These are phyloP conservation scores for Hygrophorus pudorinus DNA, from an alignment of 768 basidiomycete genomes.

Conservation along the genomic window DNA sequence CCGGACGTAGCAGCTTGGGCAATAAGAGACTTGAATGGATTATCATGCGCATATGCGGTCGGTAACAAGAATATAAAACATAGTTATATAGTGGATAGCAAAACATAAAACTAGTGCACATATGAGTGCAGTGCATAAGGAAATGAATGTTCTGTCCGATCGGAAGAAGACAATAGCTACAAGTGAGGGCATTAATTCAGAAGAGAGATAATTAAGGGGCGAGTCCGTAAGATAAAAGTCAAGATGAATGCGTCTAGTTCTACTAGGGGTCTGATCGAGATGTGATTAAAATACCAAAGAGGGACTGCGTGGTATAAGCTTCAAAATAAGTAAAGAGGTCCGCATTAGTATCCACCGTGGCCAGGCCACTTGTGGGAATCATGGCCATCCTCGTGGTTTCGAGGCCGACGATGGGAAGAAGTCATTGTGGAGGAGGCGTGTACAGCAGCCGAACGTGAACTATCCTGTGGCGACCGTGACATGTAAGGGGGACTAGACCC, in stretches of 20 bases:
- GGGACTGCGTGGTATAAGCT: background rate
- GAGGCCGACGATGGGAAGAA: conserved; percentile 33
- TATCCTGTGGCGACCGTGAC: conserved; percentile 30
- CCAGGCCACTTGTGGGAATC: conserved; percentile 41
- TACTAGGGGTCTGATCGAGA: conserved; percentile 3
- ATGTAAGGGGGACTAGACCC: conserved; percentile 27
- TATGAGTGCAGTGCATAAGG: too few relatives aligned
- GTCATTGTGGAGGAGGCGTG: conserved; percentile 22
- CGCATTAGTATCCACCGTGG: conserved; percentile 35
- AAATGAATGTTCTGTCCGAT: conserved; percentile 15
- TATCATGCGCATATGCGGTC: too few relatives aligned
- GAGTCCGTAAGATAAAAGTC: conserved; percentile 18
- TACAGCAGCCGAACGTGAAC: conserved; percentile 22
- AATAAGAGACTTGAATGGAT: too few relatives aligned
- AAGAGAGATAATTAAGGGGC: conserved; percentile 28
- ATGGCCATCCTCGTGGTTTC: conserved; percentile 28
- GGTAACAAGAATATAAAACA: too few relatives aligned
- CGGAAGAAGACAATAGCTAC: conserved; percentile 22
- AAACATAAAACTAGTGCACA: too few relatives aligned
- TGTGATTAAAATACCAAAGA: conserved; percentile 10
- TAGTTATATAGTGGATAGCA: too few relatives aligned
- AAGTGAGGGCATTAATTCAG: conserved; percentile 16
- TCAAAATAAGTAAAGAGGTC: conserved; percentile 4
- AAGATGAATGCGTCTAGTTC: conserved; percentile 18
- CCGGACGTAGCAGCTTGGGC: too few relatives aligned